Conservation (phyloP, 768 basidiomycete genomes). For the Kwoniella dejecticola region DNA sequence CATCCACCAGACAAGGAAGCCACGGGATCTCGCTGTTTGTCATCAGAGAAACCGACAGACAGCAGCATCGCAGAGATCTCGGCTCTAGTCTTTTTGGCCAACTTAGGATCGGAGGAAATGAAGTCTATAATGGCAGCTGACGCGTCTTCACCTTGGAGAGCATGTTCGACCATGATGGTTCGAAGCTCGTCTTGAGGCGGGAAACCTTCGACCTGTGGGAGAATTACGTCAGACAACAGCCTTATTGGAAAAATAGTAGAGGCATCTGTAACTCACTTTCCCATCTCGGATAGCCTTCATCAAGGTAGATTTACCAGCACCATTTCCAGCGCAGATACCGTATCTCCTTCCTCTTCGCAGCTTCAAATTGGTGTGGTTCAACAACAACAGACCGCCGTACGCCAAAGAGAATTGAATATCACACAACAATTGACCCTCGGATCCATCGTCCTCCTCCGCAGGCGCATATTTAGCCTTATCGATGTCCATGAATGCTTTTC, state of each 20-base stretch:
- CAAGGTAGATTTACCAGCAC: slow-evolving; percentile 91
- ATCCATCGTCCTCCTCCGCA: slow-evolving; percentile 59
- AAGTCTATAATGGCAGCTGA: slow-evolving; percentile 83
- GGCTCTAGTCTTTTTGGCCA: slow-evolving; percentile 65
- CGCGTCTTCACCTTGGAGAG: slow-evolving; percentile 88
- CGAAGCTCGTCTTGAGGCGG: slow-evolving; percentile 82
- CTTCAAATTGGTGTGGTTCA: slow-evolving; percentile 89
- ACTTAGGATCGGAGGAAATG: slow-evolving; percentile 76
- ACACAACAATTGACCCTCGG: slow-evolving; percentile 83
- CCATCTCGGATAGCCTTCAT: slow-evolving; percentile 93
- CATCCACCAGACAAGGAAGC: slow-evolving; percentile 93
- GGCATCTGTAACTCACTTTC: slow-evolving; percentile 62
- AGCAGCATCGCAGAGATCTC: slow-evolving; percentile 76
- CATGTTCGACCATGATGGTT: slow-evolving; percentile 96
- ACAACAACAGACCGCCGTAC: slow-evolving; percentile 87
- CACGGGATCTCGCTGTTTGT: slow-evolving; percentile 78
- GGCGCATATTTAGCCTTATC: slow-evolving; percentile 70
- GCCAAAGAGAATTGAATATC: slow-evolving; percentile 94
- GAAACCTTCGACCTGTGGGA: slow-evolving; percentile 72
- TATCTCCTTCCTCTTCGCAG: slow-evolving; percentile 88
- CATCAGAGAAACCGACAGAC: slow-evolving; percentile 89
- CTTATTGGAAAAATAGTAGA: neutral
- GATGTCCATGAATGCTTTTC: slow-evolving; percentile 72
- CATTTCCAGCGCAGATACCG: slow-evolving; percentile 94
- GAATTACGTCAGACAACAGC: neutral